These are phyloP conservation scores for Sclerotinia trifoliorum DNA, from an alignment of 2,329 filamentous ascomycete genomes.

Conservation along the genomic window DNA sequence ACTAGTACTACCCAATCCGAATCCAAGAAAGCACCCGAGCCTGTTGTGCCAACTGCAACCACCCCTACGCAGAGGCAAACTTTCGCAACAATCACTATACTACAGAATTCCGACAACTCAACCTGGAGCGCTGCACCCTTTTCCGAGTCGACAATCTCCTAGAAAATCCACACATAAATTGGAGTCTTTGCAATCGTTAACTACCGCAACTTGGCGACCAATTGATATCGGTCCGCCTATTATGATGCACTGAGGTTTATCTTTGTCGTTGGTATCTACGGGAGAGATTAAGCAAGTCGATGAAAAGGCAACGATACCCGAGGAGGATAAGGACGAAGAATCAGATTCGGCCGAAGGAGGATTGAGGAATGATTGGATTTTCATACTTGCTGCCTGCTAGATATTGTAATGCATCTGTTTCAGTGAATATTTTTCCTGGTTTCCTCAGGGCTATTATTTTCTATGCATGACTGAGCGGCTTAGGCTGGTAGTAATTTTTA, in stretches of 20 bases:
- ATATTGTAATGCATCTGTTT: conserved; percentile 11
- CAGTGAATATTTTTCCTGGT: neutral
- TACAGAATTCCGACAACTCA: conserved; percentile 38
- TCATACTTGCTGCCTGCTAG: conserved; percentile 13
- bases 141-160: conserved; percentile 4
- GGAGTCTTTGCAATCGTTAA: conserved; percentile 34
- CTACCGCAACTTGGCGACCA: conserved; percentile 37
- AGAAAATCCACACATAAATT: conserved; percentile 25
- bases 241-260: conserved; percentile 32
- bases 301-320: conserved; percentile 34
- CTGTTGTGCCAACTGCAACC: conserved; percentile 25
- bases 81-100: conserved; percentile 24
- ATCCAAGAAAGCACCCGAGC: conserved; percentile 23
- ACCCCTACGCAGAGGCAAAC: conserved; percentile 20
- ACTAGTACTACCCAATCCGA: conserved; percentile 30
- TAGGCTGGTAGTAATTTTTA: neutral
- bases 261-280: conserved; percentile 27
- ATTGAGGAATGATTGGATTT: conserved; percentile 12
- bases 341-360: conserved; percentile 27
- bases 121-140: conserved; percentile 32
- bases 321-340: conserved; percentile 37
- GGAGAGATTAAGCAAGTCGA: conserved; percentile 38
- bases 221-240: conserved; percentile 28
- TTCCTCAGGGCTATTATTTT: neutral
- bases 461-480: neutral